A percentile compares a stretch with the other conserved stretches of the same genome.
These are phyloP conservation scores for Hymenoscyphus salicellus DNA, from an alignment of 2,329 filamentous ascomycete species.

Conservation along the genomic window DNA sequence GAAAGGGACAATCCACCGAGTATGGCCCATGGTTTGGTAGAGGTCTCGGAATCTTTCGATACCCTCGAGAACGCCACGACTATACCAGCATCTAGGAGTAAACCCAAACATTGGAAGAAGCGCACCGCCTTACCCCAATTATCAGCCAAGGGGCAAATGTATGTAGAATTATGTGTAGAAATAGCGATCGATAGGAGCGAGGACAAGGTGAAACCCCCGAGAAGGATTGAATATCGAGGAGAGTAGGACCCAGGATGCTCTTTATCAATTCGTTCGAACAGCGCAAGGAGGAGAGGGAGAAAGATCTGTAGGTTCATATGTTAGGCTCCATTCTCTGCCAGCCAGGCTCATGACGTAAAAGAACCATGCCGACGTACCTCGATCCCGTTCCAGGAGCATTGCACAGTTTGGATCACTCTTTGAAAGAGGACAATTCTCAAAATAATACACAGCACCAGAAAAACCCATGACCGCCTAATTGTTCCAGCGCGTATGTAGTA, in stretches of 20 bases:
- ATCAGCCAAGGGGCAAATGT: slow-evolving; percentile 15
- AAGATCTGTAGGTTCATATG: slow-evolving; percentile 11
- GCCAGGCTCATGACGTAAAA: background rate
- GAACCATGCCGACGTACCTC: slow-evolving; percentile 8
- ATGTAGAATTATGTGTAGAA: slow-evolving; percentile 13
- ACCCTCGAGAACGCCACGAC: slow-evolving; percentile 12
- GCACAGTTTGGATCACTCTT: slow-evolving; percentile 9
- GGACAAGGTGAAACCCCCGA: slow-evolving; percentile 5
- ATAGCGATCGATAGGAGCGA: slow-evolving; percentile 6
- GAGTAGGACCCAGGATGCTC: background rate
- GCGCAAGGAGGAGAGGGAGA: slow-evolving; percentile 14
- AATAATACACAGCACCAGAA: slow-evolving; percentile 11
- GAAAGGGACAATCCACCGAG: slow-evolving; percentile 11
- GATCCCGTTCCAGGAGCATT: slow-evolving; percentile 16
- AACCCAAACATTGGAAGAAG: slow-evolving; percentile 10
- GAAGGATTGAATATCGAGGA: slow-evolving; percentile 5
- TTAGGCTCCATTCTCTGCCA: background rate
- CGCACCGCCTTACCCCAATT: slow-evolving; percentile 5
- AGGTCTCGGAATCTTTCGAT: slow-evolving; percentile 9
- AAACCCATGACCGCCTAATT: slow-evolving; percentile 1
- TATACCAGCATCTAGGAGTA: slow-evolving; percentile 15
- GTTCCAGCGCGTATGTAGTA: background rate
- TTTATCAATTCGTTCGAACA: slow-evolving; percentile 11
- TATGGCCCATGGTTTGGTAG: slow-evolving; percentile 5
- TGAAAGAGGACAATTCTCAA: slow-evolving; percentile 10